Evolutionary conservation across 305 asterid species (phyloP).

Genomic region (Lippia alba): DNA sequence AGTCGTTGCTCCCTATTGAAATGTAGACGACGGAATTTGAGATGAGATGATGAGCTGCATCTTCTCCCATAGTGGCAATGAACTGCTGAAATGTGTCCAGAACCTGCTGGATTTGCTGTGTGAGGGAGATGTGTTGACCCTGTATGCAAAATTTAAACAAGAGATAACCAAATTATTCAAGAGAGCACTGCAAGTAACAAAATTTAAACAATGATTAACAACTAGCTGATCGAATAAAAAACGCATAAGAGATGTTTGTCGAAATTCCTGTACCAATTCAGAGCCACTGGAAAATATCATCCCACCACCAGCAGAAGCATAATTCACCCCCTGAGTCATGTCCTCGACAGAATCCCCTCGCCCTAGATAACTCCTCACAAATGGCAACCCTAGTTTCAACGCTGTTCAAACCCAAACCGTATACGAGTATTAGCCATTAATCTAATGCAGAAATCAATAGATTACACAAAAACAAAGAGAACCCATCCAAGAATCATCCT

Average conservation of each 20-base stretch:
- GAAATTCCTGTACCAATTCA: slow-evolving; percentile 64
- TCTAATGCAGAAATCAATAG: slow-evolving; percentile 28
- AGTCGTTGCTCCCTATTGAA: slow-evolving; percentile 92
- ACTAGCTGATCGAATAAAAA: no score
- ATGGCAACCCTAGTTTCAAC: slow-evolving; percentile 75
- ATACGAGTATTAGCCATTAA: background rate
- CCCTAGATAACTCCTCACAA: slow-evolving; percentile 87
- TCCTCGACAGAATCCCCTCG: slow-evolving; percentile 63
- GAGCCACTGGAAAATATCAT: slow-evolving; percentile 92
- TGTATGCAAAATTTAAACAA: slow-evolving; percentile 33
- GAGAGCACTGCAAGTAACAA: background rate
- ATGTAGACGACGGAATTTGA: slow-evolving; percentile 82
- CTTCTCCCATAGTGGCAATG: slow-evolving; percentile 79
- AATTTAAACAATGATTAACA: background rate
- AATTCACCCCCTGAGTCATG: slow-evolving; percentile 80
- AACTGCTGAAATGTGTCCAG: slow-evolving; percentile 85
- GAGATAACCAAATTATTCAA: background rate
- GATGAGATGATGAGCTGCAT: slow-evolving; percentile 61
- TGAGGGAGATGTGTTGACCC: slow-evolving; percentile 93
- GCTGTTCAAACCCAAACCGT: slow-evolving; percentile 52
- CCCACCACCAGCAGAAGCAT: slow-evolving; percentile 97
- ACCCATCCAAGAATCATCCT: slow-evolving; percentile 6
- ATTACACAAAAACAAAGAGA: background rate
- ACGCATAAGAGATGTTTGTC: background rate
- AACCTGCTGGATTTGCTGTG: slow-evolving; percentile 93